Evolutionary conservation across 208 protist genomes (phyloP), one percentile per base, ranked within the genome.

Genomic region (Trypanosoma boissoni): DNA sequence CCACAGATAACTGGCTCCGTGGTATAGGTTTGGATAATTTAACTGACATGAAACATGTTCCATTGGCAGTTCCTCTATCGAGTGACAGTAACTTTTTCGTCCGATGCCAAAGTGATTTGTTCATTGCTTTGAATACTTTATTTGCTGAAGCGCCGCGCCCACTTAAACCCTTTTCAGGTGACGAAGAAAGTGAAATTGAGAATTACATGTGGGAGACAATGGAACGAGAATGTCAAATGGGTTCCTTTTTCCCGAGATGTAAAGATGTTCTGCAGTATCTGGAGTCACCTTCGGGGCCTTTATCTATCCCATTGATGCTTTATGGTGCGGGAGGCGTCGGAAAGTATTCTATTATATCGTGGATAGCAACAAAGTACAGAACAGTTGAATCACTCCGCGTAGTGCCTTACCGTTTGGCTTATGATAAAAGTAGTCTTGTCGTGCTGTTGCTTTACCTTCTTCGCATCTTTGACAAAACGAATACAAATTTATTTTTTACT

Each of bases 101-200:
- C 18, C 78, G 83, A 18, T 94, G 84, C 58, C 83, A 90, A 60
- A 88, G 74, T 45, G 88, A 94, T 58, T 73, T 91, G 21, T 68
- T 76, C 39, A 44, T 62, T 32, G 68, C 84, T 20, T 61, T 91
- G 21, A 28, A 39, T n/a, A 54, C 68, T 12, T 56, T 83, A 14
- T 94, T 86, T 42, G 45, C 57, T 12, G 75, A 88, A 55, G 46
- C 52, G 7, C 46, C 53, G 24, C 45, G 50, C 14, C 41, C 64
- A 20, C 42, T 60, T 46, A 53, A 57, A n/a, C n/a, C 48, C 29
- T 7, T 43, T 20, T 31, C 26, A 29, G 24, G 34, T 1, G 54
- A 48, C 3, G 39, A 27, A 6, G 49, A 67, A 16, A 27, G 48
- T 16, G 42, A 56, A 20, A n/a, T 20, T 20, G 53, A 41, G 24